Conservation (phyloP, 257 asterid genomes). For the Petrea volubilis region DNA sequence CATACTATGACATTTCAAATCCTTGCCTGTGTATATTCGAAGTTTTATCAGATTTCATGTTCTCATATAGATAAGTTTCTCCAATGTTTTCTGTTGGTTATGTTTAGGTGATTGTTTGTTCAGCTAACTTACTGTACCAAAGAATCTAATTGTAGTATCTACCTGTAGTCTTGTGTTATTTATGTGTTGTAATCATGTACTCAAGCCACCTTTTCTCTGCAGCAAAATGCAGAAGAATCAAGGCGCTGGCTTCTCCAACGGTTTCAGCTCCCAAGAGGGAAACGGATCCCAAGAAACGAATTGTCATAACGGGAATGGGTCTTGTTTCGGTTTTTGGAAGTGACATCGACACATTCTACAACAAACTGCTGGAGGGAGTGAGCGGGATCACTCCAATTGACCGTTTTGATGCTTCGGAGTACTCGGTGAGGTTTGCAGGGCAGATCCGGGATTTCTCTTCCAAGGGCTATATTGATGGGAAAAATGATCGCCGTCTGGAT, state of each 20-base stretch:
- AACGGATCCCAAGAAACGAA: slow-evolving; percentile 47
- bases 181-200: not conserved
- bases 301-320: slow-evolving; percentile 54
- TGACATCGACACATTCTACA: slow-evolving; percentile 42
- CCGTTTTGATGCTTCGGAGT: slow-evolving; percentile 46
- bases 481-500: slow-evolving; percentile 44
- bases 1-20: not conserved
- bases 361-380: slow-evolving; percentile 46
- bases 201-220: not conserved
- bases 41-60: not conserved
- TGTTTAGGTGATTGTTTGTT: not conserved
- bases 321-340: slow-evolving; percentile 53
- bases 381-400: slow-evolving; percentile 48
- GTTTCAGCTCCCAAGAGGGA: slow-evolving; percentile 43
- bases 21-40: not conserved
- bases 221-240: slow-evolving; percentile 21
- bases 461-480: slow-evolving; percentile 47
- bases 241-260: slow-evolving; percentile 30
- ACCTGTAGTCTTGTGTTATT: not conserved
- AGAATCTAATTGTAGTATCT: not conserved
- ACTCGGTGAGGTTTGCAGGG: slow-evolving; percentile 42
- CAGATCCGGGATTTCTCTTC: slow-evolving; percentile 48
- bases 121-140: not conserved
- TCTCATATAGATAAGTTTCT: not conserved
- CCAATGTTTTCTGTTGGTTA: not conserved